A percentile compares a stretch with the other conserved stretches of the same genome.
These are phyloP conservation scores for Tulasnella calospora DNA, from an alignment of 768 basidiomycete species.

Conservation along the genomic window DNA sequence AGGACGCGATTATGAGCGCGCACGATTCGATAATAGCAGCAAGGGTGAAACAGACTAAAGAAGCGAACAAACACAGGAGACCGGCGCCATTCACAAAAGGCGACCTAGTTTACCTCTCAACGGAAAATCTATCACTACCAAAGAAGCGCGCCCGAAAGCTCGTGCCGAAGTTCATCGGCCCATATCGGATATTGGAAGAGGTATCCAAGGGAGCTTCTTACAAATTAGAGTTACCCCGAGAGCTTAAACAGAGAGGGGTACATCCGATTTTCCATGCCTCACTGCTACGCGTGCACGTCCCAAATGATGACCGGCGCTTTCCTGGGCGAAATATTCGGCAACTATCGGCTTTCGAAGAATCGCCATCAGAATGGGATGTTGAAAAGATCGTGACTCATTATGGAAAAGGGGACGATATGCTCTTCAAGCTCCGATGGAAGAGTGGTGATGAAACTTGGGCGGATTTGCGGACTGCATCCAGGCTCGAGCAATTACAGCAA, in stretches of 20 bases:
- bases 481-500: background rate
- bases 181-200: background rate
- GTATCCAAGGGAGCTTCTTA: background rate
- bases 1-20: constrained; percentile 32
- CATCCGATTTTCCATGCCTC: background rate
- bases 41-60: constrained; percentile 32
- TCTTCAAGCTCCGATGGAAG: constrained; percentile 39
- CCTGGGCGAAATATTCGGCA: background rate
- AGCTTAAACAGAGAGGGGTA: background rate
- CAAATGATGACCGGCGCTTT: background rate
- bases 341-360: background rate
- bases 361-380: constrained; percentile 32
- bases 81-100: constrained; percentile 31
- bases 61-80: constrained; percentile 32
- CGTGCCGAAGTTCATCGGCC: background rate
- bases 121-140: constrained; percentile 34
- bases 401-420: constrained; percentile 30
- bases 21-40: constrained; percentile 35
- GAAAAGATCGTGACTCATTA: constrained; percentile 33
- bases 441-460: constrained; percentile 39
- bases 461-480: constrained; percentile 21
- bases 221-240: background rate
- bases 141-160: background rate
- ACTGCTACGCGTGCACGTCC: background rate
- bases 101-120: constrained; percentile 38